Evolutionary conservation across 441 rosid species (phyloP).

Genomic region (Metrosideros polymorpha): DNA sequence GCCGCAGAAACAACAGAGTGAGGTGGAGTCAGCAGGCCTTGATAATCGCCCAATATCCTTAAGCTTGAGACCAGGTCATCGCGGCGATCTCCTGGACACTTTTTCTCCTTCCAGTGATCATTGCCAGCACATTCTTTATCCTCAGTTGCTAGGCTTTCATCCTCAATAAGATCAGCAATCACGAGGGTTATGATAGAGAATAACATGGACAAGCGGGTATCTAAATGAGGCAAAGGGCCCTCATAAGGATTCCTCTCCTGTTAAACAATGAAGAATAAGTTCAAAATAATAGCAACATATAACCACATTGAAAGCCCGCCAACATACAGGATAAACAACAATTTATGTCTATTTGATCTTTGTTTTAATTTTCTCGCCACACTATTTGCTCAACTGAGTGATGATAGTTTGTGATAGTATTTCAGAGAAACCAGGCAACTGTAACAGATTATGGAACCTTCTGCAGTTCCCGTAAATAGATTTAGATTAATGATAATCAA

Average conservation of each 20-base stretch:
- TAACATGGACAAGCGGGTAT: conserved; percentile 65
- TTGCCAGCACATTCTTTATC: conserved; percentile 18
- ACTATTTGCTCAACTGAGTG: not conserved
- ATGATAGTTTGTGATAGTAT: not conserved
- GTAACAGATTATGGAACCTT: not conserved
- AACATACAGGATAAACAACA: not conserved
- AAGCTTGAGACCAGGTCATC: conserved; percentile 58
- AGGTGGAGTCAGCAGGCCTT: conserved; percentile 66
- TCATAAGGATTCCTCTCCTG: conserved; percentile 78
- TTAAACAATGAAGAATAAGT: conserved; percentile 2
- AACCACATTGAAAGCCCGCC: not conserved
- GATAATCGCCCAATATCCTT: conserved; percentile 58
- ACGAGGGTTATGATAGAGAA: conserved; percentile 57
- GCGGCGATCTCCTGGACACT: conserved; percentile 28
- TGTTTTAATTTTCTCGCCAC: not conserved
- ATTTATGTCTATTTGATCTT: not conserved
- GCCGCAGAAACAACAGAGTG: conserved; percentile 57
- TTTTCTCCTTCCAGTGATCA: conserved; percentile 22
- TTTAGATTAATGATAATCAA: not conserved
- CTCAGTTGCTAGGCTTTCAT: conserved; percentile 28
- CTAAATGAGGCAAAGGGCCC: conserved; percentile 68
- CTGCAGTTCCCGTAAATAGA: not conserved
- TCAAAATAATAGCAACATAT: not conserved
- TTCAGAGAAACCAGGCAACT: not conserved
- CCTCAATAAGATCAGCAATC: conserved; percentile 57